Evolutionary conservation across 2,329 filamentous ascomycete species (phyloP).

Genomic region (Fusarium anthophilum): DNA sequence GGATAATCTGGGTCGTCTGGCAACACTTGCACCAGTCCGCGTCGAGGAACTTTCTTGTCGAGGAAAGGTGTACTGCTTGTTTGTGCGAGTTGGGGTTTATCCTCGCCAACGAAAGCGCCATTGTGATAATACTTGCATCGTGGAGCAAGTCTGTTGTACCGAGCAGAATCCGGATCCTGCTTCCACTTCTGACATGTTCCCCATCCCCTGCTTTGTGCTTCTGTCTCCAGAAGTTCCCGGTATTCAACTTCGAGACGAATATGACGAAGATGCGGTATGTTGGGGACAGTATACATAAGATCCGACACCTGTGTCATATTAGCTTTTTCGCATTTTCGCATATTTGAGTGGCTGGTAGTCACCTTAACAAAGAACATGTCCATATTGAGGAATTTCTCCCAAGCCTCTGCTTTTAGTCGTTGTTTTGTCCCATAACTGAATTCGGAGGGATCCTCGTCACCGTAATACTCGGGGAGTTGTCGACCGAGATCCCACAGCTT

Average conservation of each 20-base stretch:
- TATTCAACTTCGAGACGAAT: conserved; percentile 67
- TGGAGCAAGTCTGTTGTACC: conserved; percentile 64
- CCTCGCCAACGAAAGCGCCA: conserved; percentile 63
- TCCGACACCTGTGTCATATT: conserved; percentile 62
- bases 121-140: conserved; percentile 67
- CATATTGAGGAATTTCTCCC: conserved; percentile 63
- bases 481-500: conserved; percentile 62
- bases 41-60: conserved; percentile 64
- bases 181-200: conserved; percentile 64
- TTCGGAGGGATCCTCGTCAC: conserved; percentile 54
- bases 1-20: conserved; percentile 67
- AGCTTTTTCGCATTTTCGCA: neutral
- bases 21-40: conserved; percentile 61
- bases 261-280: conserved; percentile 65
- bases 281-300: conserved; percentile 67
- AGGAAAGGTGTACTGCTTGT: conserved; percentile 65
- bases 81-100: conserved; percentile 56
- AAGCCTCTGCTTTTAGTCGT: conserved; percentile 59
- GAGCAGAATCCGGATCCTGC: conserved; percentile 63
- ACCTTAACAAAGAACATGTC: conserved; percentile 76
- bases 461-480: conserved; percentile 63
- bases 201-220: conserved; percentile 55
- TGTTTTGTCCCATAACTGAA: conserved; percentile 57
- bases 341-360: conserved; percentile 54
- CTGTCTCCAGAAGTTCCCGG: conserved; percentile 65